phyloP scores from a whole-genome alignment of 2,329 filamentous ascomycete species.

The Pseudogymnoascus verrucosus region DNA sequence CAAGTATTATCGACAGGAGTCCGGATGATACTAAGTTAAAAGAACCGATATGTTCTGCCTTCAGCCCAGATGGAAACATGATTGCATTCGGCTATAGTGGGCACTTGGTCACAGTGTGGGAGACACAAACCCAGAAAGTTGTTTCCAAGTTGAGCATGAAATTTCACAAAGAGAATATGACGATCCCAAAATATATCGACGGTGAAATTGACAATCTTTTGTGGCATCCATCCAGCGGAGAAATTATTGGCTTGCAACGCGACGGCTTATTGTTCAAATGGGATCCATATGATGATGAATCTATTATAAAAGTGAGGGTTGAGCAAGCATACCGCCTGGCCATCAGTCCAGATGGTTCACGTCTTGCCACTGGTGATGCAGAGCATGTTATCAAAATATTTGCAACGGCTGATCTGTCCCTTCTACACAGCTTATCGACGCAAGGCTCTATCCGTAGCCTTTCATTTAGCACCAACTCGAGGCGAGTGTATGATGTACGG shows the following conservation, averaged over 20 bases:
- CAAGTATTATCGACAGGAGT: too few relatives aligned
- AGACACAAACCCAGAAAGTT: neutral
- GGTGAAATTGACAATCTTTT: neutral
- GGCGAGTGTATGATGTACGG: too few relatives aligned
- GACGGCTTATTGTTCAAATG: neutral
- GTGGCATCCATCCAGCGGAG: neutral
- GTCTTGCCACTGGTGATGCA: too few relatives aligned
- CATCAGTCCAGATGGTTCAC: too few relatives aligned
- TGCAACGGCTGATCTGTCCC: too few relatives aligned
- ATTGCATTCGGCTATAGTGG: constrained; percentile 17
- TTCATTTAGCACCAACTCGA: too few relatives aligned
- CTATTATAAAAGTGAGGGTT: too few relatives aligned
- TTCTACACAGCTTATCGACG: too few relatives aligned
- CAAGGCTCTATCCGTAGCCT: too few relatives aligned
- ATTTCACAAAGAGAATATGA: too few relatives aligned
- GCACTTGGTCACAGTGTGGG: constrained; percentile 18
- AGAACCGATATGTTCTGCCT: constrained; percentile 13
- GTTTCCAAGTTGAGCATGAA: neutral
- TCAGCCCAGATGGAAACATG: constrained; percentile 15
- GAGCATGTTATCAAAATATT: too few relatives aligned
- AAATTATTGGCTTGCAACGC: neutral
- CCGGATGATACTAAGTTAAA: neutral
- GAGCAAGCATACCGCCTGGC: too few relatives aligned
- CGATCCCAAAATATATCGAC: neutral
- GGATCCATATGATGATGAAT: neutral